Evolutionary conservation across 2,329 filamentous ascomycete species (phyloP).

Genomic region (Myotisia sp.): DNA sequence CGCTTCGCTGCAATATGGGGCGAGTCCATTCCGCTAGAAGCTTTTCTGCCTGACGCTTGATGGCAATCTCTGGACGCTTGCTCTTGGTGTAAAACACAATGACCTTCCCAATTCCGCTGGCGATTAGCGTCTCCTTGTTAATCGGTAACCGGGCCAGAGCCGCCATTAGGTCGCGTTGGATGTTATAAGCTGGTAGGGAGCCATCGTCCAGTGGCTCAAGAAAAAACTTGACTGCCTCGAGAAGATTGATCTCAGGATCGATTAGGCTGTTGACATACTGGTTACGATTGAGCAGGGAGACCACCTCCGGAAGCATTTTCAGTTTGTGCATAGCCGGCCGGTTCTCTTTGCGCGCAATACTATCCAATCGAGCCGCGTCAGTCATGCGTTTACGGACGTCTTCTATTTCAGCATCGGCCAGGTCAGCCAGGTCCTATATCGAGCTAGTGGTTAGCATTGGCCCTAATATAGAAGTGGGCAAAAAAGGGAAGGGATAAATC

Average conservation of each 20-base stretch:
- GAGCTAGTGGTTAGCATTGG: conserved; percentile 17
- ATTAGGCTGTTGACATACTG: conserved; percentile 67
- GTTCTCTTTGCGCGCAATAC: conserved; percentile 61
- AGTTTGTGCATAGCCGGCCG: conserved; percentile 84
- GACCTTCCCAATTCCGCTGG: conserved; percentile 89
- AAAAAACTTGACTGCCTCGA: conserved; percentile 94
- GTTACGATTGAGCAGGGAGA: conserved; percentile 76
- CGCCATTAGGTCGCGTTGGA: conserved; percentile 84
- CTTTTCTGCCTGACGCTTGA: conserved; percentile 87
- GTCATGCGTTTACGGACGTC: conserved; percentile 83
- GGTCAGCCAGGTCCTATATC: conserved; percentile 67
- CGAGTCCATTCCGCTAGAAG: conserved; percentile 92
- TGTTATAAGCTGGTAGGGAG: conserved; percentile 87
- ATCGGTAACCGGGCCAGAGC: conserved; percentile 69
- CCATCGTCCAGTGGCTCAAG: conserved; percentile 90
- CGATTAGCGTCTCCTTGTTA: conserved; percentile 76
- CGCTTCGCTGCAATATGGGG: conserved; percentile 81
- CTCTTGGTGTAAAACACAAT: conserved; percentile 94
- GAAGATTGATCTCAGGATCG: conserved; percentile 86
- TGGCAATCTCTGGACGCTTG: conserved; percentile 70
- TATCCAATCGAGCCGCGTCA: conserved; percentile 73
- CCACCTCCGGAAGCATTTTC: conserved; percentile 81
- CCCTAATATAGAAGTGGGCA: too few relatives aligned
- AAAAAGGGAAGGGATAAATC: too few relatives aligned
- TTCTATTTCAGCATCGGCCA: conserved; percentile 80